phyloP scores from a whole-genome alignment of 371 early-diverging fungal genomes.

The Mucor racemosus region DNA sequence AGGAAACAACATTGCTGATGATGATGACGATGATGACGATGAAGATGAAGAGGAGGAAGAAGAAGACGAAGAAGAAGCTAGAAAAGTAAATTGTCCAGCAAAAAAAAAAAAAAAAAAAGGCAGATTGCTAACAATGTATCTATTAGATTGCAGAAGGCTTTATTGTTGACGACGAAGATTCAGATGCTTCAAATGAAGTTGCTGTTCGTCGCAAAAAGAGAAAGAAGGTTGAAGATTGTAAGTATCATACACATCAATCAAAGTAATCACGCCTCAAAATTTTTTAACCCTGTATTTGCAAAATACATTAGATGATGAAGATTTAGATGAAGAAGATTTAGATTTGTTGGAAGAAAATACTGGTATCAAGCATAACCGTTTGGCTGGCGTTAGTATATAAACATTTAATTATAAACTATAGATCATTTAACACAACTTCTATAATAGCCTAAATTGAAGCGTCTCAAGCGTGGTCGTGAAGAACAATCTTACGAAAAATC shows the following conservation, averaged over 20 bases:
- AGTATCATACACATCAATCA: neutral
- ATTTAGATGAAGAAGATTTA: conserved; percentile 89
- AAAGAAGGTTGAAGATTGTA: conserved; percentile 58
- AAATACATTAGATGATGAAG: conserved; percentile 52
- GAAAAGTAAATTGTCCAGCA: conserved; percentile 34
- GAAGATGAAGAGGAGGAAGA: conserved; percentile 68
- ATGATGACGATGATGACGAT: conserved; percentile 55
- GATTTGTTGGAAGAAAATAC: conserved; percentile 86
- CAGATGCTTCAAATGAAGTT: conserved; percentile 44
- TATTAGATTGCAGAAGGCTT: conserved; percentile 65
- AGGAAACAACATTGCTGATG: conserved; percentile 46
- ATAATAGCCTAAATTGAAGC: conserved; percentile 62
- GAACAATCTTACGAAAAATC: conserved; percentile 40
- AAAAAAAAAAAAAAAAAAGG: neutral
- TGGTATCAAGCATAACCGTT: conserved; percentile 62
- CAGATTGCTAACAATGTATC: neutral
- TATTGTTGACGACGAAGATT: conserved; percentile 72
- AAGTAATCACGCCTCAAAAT: too few relatives aligned
- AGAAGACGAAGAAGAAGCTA: conserved; percentile 61
- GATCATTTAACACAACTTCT: neutral
- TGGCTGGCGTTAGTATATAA: conserved; percentile 47
- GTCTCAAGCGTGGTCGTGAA: conserved; percentile 73
- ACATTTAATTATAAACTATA: neutral
- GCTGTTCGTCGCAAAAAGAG: conserved; percentile 51
- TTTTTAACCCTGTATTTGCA: neutral